Percentiles rank a stretch among this genome's conserved stretches.
Conservation (phyloP, 2,329 filamentous ascomycete genomes). For the Byssochlamys sp. region DNA sequence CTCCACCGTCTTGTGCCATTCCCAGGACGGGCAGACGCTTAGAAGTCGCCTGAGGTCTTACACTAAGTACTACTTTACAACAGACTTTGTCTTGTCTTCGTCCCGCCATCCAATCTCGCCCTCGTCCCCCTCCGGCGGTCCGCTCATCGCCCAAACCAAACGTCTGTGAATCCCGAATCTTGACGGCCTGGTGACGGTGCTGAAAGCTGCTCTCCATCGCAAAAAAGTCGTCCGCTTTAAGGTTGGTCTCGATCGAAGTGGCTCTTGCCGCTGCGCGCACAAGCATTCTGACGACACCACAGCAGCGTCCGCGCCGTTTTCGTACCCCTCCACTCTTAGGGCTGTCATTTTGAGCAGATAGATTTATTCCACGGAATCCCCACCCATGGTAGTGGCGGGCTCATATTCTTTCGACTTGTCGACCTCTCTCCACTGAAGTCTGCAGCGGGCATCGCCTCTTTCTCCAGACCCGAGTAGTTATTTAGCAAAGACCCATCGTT, state of each 20-base stretch:
- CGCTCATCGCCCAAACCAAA: neutral
- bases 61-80: neutral
- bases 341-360: conserved; percentile 6
- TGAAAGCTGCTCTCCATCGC: neutral
- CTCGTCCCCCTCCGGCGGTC: neutral
- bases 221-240: neutral
- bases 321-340: conserved; percentile 16
- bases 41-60: neutral
- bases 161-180: neutral
- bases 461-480: conserved; percentile 2
- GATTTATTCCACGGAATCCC: conserved; percentile 11
- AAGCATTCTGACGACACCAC: conserved; percentile 26
- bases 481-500: conserved; percentile 18
- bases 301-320: conserved; percentile 17
- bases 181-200: neutral
- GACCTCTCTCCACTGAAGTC: conserved; percentile 10
- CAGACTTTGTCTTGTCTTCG: neutral
- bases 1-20: conserved; percentile 1
- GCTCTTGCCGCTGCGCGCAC: conserved; percentile 21
- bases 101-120: neutral
- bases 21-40: neutral
- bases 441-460: conserved; percentile 10
- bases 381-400: conserved; percentile 13
- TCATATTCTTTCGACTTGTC: conserved; percentile 12
- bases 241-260: conserved; percentile 22